Base-by-base conservation (phyloP, 2,329 filamentous ascomycete genomes). In the Pseudogymnoascus pannorum region DNA sequence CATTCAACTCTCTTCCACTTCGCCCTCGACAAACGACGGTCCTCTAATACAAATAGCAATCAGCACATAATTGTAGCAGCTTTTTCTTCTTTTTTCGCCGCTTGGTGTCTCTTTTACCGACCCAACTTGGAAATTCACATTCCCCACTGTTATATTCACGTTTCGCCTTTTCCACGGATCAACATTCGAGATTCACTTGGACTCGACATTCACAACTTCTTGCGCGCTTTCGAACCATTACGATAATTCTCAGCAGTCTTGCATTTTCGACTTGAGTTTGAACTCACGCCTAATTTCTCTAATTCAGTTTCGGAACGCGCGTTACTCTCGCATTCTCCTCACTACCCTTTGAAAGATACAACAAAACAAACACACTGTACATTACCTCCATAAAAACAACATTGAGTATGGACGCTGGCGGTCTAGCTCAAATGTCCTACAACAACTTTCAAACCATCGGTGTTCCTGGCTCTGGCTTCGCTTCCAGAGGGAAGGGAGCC, bases 361-460 rank as follows among this genome's bases (percentile, higher is more conserved):
- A 51, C 44, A 51, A 51, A 51, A 51, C 44, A 48, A 40, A 48
- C 29, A 24, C 42, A 51, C 44, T 51, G 44, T 51, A 51, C 44
- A 51, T 51, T 51, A 51, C 44, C 44, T 51, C 22, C 44, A 51
- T 51, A 29, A 51, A 51, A 29, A 51, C 44, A 29, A 29, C 44
- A 16, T 16, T 51, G 70, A 72, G 68, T 69, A 87, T 95, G 88
- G 89, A 96, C 93, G 87, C 93, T 85, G 93, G 93, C 84, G 91
- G 92, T 94, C 91, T 96, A 81, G 88, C 92, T 94, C 92, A 95
- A 84, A 97, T 97, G 93, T 90, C 91, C 80, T 93, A 91, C 81
- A 90, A 87, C 81, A 84, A 87, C 76, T 89, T 89, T 75, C 84
- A 84, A 75, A 87, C 85, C 69, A 81, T 96, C 69, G 85, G 87